phyloP scores from a whole-genome alignment of 2,329 filamentous ascomycete species.

The Sporothrix luriei region DNA sequence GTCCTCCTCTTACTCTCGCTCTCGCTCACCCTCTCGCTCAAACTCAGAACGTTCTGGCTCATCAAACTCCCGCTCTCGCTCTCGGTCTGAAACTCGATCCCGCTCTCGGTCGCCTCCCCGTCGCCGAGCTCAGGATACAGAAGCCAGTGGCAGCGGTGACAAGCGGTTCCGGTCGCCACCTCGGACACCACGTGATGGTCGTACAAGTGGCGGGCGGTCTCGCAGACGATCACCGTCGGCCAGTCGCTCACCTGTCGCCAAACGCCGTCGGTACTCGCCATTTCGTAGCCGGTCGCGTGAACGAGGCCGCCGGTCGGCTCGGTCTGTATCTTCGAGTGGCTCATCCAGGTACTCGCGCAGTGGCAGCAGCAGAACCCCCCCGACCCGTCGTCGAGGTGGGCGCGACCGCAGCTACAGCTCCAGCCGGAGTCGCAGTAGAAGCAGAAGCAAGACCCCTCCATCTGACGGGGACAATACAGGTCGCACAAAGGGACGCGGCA shows the following conservation, averaged over 20 bases:
- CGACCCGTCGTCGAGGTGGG: constrained; percentile 37
- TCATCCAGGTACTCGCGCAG: constrained; percentile 44
- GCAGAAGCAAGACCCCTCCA: constrained; percentile 35
- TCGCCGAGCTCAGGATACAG: background rate
- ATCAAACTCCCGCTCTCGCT: constrained; percentile 36
- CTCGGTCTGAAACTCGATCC: constrained; percentile 29
- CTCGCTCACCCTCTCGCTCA: constrained; percentile 28
- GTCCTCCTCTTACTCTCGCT: constrained; percentile 43
- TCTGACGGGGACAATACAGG: constrained; percentile 27
- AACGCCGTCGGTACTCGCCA: constrained; percentile 55
- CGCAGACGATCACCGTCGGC: constrained; percentile 48
- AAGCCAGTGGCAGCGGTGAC: background rate
- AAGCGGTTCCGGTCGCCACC: constrained; percentile 28
- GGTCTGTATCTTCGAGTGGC: constrained; percentile 46
- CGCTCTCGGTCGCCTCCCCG: constrained; percentile 23
- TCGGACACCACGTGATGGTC: background rate
- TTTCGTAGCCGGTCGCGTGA: constrained; percentile 53
- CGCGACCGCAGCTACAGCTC: constrained; percentile 37
- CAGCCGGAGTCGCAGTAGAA: constrained; percentile 40
- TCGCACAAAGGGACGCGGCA: constrained; percentile 11
- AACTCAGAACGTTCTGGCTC: constrained; percentile 46
- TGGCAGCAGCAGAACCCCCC: constrained; percentile 33
- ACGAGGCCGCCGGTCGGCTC: constrained; percentile 45
- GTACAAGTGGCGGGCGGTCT: constrained; percentile 43
- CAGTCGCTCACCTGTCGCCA: constrained; percentile 45